Percentiles rank a stretch among this genome's conserved stretches.
Conservation (phyloP, 73 alveolate genomes). For the Symbiodinium pilosum region DNA sequence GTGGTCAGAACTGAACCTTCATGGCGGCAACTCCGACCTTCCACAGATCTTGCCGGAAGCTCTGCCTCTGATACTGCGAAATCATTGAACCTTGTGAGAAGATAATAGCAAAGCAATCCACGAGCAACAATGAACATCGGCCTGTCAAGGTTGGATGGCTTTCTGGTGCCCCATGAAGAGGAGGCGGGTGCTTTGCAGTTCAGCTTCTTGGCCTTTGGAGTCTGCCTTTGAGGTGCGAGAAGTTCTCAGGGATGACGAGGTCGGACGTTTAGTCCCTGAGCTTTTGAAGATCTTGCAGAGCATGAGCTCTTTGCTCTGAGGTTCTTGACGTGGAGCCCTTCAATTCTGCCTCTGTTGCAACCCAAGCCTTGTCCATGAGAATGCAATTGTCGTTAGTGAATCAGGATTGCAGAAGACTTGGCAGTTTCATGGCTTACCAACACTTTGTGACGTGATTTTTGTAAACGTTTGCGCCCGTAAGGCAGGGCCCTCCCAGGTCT, state of each 20-base stretch:
- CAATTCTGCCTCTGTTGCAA: not conserved
- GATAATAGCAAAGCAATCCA: too few relatives aligned
- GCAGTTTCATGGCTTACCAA: too few relatives aligned
- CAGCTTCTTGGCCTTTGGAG: not conserved
- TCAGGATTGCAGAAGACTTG: not conserved
- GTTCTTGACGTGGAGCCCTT: constrained; percentile 66
- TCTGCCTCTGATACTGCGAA: not conserved
- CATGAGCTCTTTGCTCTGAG: not conserved
- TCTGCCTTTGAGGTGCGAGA: constrained; percentile 33
- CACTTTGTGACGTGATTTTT: too few relatives aligned
- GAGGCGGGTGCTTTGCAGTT: too few relatives aligned
- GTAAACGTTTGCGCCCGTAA: too few relatives aligned
- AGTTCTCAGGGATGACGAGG: constrained; percentile 88
- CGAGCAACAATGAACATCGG: too few relatives aligned
- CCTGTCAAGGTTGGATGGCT: constrained; percentile 65
- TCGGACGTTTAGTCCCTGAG: not conserved
- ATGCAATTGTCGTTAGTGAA: too few relatives aligned
- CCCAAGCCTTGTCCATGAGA: not conserved
- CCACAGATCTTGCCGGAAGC: constrained; percentile 68
- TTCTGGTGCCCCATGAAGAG: constrained; percentile 80
- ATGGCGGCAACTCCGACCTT: constrained; percentile 87
- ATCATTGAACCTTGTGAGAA: not conserved
- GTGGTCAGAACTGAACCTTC: constrained; percentile 82
- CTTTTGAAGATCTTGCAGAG: not conserved
- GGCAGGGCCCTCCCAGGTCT: too few relatives aligned